These are phyloP conservation scores for Sporothrix brunneoviolacea DNA, from an alignment of 2,329 filamentous ascomycete species.

Conservation along the genomic window DNA sequence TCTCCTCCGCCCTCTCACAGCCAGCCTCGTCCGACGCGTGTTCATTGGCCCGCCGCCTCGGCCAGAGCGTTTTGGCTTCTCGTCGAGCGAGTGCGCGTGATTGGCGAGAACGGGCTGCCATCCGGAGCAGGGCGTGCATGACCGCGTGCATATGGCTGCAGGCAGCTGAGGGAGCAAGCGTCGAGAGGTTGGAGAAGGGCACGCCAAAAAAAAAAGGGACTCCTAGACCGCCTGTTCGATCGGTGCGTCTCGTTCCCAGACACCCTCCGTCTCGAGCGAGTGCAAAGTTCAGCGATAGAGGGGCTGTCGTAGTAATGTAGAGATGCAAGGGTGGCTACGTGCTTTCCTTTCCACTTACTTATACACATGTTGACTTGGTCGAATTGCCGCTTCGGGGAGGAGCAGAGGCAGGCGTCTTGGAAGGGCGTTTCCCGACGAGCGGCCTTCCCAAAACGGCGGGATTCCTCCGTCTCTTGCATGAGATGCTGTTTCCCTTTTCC, in stretches of 20 bases:
- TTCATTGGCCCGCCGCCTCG: background rate
- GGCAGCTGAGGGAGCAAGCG: background rate
- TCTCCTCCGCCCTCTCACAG: background rate
- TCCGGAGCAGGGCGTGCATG: slow-evolving; percentile 1
- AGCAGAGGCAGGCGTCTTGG: no score
- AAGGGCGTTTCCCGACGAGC: no score
- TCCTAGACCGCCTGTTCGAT: slow-evolving; percentile 5
- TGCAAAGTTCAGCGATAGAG: no score
- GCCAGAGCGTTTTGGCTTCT: background rate
- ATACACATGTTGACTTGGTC: background rate
- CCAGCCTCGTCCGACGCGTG: slow-evolving; percentile 3
- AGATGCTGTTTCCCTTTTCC: no score
- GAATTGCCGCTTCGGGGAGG: background rate
- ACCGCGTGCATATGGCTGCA: slow-evolving; percentile 8
- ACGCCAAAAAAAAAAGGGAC: background rate
- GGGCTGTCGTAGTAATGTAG: background rate
- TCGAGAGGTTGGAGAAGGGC: no score
- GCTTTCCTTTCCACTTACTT: slow-evolving; percentile 3
- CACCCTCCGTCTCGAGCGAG: background rate
- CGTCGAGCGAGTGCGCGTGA: background rate
- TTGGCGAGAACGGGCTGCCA: background rate
- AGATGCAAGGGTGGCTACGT: background rate
- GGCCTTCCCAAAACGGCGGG: no score
- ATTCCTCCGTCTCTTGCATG: no score
- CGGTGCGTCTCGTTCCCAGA: background rate